phyloP scores from a whole-genome alignment of 1,139 yeast genomes.

The Keqinozyma sinolaborantium region DNA sequence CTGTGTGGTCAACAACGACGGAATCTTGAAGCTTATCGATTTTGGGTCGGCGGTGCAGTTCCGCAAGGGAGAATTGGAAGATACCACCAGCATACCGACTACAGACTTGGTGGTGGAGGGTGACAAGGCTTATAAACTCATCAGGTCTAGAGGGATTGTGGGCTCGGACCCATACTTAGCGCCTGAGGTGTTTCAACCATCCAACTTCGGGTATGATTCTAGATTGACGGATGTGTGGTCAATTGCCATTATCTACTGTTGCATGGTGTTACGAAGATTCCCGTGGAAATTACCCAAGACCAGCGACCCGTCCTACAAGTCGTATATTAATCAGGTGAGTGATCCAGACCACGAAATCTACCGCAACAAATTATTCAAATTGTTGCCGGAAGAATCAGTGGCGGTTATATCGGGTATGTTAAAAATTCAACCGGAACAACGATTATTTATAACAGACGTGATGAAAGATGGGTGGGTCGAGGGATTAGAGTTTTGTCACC shows the following conservation, averaged over 20 bases:
- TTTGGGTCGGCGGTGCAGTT: slow-evolving; percentile 76
- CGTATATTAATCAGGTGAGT: slow-evolving; percentile 22
- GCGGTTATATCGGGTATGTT: slow-evolving; percentile 34
- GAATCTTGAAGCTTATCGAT: slow-evolving; percentile 68
- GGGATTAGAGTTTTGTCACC: slow-evolving; percentile 27
- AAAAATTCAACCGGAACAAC: slow-evolving; percentile 21
- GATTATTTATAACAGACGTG: slow-evolving; percentile 30
- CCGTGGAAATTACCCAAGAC: slow-evolving; percentile 77
- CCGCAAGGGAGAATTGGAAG: slow-evolving; percentile 21
- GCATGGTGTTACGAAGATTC: slow-evolving; percentile 68
- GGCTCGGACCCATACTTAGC: slow-evolving; percentile 83
- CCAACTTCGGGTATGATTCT: slow-evolving; percentile 57
- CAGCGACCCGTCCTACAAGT: slow-evolving; percentile 51
- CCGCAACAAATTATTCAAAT: slow-evolving; percentile 30
- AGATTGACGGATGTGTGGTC: slow-evolving; percentile 78
- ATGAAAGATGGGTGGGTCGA: slow-evolving; percentile 23
- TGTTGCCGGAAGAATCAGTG: slow-evolving; percentile 35
- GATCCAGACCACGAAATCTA: slow-evolving; percentile 2
- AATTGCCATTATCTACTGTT: slow-evolving; percentile 69
- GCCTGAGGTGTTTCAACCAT: slow-evolving; percentile 61
- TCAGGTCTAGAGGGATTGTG: slow-evolving; percentile 61
- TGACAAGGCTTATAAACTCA: slow-evolving; percentile 25
- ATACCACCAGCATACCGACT: slow-evolving; percentile 18
- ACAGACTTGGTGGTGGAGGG: slow-evolving; percentile 12
- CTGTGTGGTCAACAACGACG: slow-evolving; percentile 62